Evolutionary conservation across 371 early-diverging fungal species (phyloP).

Genomic region (Zychaea mexicana): DNA sequence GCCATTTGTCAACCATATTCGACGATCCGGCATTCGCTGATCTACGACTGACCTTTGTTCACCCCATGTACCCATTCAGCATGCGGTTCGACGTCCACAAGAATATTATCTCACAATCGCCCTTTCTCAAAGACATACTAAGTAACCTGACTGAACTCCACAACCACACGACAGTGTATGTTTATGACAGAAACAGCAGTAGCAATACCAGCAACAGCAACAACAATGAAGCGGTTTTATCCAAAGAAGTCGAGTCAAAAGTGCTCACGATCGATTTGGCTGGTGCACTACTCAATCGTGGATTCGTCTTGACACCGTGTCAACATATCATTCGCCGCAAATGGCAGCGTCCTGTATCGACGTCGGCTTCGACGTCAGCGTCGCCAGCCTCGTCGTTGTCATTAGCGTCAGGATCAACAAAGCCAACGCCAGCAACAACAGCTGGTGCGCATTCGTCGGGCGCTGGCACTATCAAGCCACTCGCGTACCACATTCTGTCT

Average conservation of each 20-base stretch:
- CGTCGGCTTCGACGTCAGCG: background rate
- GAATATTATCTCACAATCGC: constrained; percentile 42
- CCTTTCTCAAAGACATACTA: constrained; percentile 32
- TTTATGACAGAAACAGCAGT: background rate
- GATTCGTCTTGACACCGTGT: constrained; percentile 42
- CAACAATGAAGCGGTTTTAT: background rate
- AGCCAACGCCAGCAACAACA: background rate
- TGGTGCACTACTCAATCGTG: constrained; percentile 30
- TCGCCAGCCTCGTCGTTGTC: background rate
- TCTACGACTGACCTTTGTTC: constrained; percentile 34
- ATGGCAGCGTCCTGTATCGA: constrained; percentile 33
- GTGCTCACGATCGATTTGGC: constrained; percentile 34
- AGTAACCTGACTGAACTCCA: constrained; percentile 10
- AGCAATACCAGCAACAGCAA: background rate
- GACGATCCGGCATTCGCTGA: constrained; percentile 42
- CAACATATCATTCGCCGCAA: constrained; percentile 48
- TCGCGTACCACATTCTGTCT: constrained; percentile 25
- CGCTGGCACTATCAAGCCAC: background rate
- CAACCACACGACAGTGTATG: background rate
- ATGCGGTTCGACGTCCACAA: constrained; percentile 49
- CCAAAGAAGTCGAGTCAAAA: background rate
- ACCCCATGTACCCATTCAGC: constrained; percentile 43
- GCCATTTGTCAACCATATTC: constrained; percentile 34
- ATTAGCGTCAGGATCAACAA: constrained; percentile 6
- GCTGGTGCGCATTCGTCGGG: background rate